phyloP scores from a whole-genome alignment of 352 stramenopile genomes.

The Pythium aphanidermatum region DNA sequence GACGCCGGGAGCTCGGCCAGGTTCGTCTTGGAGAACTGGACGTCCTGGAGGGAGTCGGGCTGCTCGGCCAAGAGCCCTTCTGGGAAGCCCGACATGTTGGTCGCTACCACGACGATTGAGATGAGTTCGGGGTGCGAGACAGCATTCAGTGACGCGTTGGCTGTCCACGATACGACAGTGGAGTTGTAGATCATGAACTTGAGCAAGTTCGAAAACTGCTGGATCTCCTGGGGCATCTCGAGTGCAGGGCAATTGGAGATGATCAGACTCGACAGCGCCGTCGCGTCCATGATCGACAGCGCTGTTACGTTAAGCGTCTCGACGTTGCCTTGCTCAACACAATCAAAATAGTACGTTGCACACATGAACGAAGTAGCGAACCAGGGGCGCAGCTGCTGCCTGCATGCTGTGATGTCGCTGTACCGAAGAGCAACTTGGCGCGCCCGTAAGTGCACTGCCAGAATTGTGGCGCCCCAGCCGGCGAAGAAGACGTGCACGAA shows the following conservation, averaged over 20 bases:
- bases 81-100: slow-evolving; percentile 12
- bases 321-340: slow-evolving; percentile 20
- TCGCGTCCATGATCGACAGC: slow-evolving; percentile 16
- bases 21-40: slow-evolving; percentile 16
- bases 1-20: slow-evolving; percentile 8
- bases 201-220: slow-evolving; percentile 25
- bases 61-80: slow-evolving; percentile 10
- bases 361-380: slow-evolving; percentile 27
- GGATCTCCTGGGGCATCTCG: slow-evolving; percentile 18
- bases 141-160: slow-evolving; percentile 19
- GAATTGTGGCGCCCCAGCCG: slow-evolving; percentile 22
- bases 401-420: slow-evolving; percentile 21
- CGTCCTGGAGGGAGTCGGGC: slow-evolving; percentile 20
- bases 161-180: slow-evolving; percentile 21
- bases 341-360: slow-evolving; percentile 31
- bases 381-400: slow-evolving; percentile 26
- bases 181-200: slow-evolving; percentile 35
- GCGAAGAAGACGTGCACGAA: slow-evolving; percentile 31
- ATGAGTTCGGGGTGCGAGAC: slow-evolving; percentile 15
- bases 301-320: slow-evolving; percentile 16
- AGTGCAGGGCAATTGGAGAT: slow-evolving; percentile 29
- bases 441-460: slow-evolving; percentile 27
- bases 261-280: slow-evolving; percentile 22
- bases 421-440: slow-evolving; percentile 18
- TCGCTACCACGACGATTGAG: slow-evolving; percentile 17